These are phyloP conservation scores for Castanea mollissima DNA, from an alignment of 306 rosid genomes.

Conservation along the genomic window DNA sequence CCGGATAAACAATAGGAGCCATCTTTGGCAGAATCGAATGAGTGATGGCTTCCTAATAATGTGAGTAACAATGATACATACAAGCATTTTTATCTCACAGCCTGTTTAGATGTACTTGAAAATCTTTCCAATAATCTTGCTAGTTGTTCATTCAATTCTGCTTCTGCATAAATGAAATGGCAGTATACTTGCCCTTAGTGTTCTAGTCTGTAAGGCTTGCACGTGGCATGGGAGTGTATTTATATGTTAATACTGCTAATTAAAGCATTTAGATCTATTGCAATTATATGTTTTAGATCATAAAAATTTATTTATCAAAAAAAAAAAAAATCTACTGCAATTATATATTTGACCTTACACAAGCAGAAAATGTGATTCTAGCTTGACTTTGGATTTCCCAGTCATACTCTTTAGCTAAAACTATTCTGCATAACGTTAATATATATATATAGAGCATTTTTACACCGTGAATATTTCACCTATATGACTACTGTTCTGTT, in stretches of 20 bases:
- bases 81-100: slow-evolving; percentile 13
- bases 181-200: background rate
- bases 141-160: background rate
- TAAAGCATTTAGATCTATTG: background rate
- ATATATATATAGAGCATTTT: background rate
- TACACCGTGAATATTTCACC: background rate
- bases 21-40: slow-evolving; percentile 47
- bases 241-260: background rate
- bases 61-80: slow-evolving; percentile 48
- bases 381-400: background rate
- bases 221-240: background rate
- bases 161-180: slow-evolving; percentile 8
- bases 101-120: background rate
- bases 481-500: background rate
- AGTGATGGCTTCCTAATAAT: slow-evolving; percentile 67
- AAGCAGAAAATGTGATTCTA: background rate
- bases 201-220: background rate
- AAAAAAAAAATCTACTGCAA: too few species aligned
- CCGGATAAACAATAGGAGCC: slow-evolving; percentile 43
- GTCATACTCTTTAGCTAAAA: background rate
- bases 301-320: too few species aligned
- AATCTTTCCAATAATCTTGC: background rate
- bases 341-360: background rate
- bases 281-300: background rate
- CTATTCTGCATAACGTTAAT: background rate